Base-by-base conservation (phyloP, 345 rosid species). In the Melaleuca alternifolia region DNA sequence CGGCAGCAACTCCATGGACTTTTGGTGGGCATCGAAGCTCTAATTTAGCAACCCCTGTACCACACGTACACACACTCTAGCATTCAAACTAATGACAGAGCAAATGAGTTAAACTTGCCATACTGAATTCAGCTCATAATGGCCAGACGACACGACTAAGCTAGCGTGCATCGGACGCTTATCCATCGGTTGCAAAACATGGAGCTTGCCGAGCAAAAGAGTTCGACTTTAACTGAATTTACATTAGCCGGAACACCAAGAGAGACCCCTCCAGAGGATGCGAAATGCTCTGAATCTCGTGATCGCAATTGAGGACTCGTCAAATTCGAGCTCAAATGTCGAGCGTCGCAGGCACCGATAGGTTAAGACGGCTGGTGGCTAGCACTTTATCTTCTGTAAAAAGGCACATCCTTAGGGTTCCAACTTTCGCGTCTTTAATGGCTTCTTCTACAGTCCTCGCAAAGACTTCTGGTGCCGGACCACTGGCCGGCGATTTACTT, bases 31-130 rank as follows among this genome's bases (percentile, higher is more conserved):
- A 92, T 23, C 88, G 95, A 89, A 93, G 92, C 65, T 95, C 95
- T 92, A 97, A 89, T 46, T 88, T 89, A 85, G 93, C 83, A 79
- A 87, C 93, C 96, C 99, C 98, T 97, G 90, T 20, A 50, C 12
- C 77, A 65, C 77, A 33, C 77, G 77, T 10, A 33, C 77, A 65
- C 77, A 65, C 46, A 9, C 5, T n/a, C n/a, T 30, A 83, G 21
- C 56, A 50, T 21, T 14, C 53, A 13, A 6, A 51, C 53, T n/a
- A 51, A 83, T 28, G 85, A 44, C 59, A 51, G 24, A 77, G 21
- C 46, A 24, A 50, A 20, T 5, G 46, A 65, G 12, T 10, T 8
- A 33, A 33, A 65, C 77, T 33, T 33, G 77, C 46, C 77, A 33
- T 30, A 37, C 7, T 65, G 77, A 33, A 65, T 65, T 65, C 46